Percentiles rank a stretch among this genome's conserved stretches.
Conservation (phyloP, 805 yeast species). For the Vanderwaltozyma polyspora region DNA sequence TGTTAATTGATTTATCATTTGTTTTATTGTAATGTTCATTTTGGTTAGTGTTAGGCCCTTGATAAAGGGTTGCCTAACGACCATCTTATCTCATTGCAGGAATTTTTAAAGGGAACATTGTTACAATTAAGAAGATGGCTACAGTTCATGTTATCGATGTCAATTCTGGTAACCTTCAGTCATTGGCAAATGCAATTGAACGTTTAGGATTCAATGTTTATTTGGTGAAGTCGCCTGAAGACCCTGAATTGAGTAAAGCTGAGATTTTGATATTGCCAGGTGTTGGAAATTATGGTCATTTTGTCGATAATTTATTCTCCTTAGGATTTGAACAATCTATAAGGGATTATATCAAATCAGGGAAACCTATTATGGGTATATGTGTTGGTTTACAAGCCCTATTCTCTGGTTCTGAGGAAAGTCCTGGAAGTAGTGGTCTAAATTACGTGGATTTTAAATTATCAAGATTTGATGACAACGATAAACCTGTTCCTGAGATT, state of each 20-base stretch:
- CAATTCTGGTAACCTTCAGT: conserved; percentile 87
- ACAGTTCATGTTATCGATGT: conserved; percentile 68
- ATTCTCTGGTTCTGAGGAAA: conserved; percentile 65
- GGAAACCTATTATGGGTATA: conserved; percentile 87
- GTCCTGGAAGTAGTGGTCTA: conserved; percentile 51
- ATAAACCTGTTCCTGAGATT: conserved; percentile 87
- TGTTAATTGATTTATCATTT: too few species aligned
- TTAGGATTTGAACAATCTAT: conserved; percentile 60
- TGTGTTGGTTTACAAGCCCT: conserved; percentile 93
- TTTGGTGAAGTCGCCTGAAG: conserved; percentile 48
- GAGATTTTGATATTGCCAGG: conserved; percentile 75
- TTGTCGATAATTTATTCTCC: conserved; percentile 55
- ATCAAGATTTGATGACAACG: conserved; percentile 45
- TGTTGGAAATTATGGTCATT: conserved; percentile 95
- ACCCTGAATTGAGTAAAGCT: conserved; percentile 39
- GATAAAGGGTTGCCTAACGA: too few species aligned
- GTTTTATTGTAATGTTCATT: too few species aligned
- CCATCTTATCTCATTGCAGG: too few species aligned
- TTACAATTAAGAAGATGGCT: too few species aligned
- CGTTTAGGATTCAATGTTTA: conserved; percentile 59
- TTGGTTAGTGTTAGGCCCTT: too few species aligned
- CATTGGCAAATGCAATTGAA: conserved; percentile 77
- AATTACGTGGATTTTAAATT: conserved; percentile 45
- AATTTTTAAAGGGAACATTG: too few species aligned
- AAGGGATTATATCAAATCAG: conserved; percentile 54